Evolutionary conservation across 208 protist species (phyloP).

Genomic region (Crithidia thermophila): DNA sequence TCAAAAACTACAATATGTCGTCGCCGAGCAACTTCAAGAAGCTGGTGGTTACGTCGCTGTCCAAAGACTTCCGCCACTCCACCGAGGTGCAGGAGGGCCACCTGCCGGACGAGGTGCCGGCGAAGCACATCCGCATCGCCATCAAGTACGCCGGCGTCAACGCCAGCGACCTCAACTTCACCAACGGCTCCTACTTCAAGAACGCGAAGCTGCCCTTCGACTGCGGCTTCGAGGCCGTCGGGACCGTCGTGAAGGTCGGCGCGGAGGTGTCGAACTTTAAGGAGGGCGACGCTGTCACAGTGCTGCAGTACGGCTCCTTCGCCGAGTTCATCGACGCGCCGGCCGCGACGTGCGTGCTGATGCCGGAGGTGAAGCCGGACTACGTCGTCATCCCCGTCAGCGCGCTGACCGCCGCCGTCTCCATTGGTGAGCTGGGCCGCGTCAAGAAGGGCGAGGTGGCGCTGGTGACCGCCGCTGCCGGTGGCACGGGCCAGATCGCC

Average conservation of each 20-base stretch:
- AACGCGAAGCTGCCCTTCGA: conserved; percentile 55
- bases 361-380: conserved; percentile 49
- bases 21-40: conserved; percentile 38
- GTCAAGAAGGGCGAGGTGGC: conserved; percentile 58
- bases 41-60: conserved; percentile 40
- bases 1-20: conserved; percentile 16
- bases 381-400: conserved; percentile 36
- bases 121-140: conserved; percentile 43
- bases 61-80: conserved; percentile 46
- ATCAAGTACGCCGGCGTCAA: conserved; percentile 71
- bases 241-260: conserved; percentile 55
- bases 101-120: conserved; percentile 38
- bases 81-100: conserved; percentile 31
- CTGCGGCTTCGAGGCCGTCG: conserved; percentile 79
- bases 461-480: conserved; percentile 84
- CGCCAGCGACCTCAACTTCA: conserved; percentile 80
- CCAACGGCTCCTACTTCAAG: conserved; percentile 53
- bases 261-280: conserved; percentile 39
- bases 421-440: conserved; percentile 52
- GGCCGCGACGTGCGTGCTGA: conserved; percentile 30
- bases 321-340: conserved; percentile 40
- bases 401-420: conserved; percentile 71
- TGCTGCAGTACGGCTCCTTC: conserved; percentile 59
- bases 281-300: conserved; percentile 48
- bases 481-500: conserved; percentile 86